These are phyloP conservation scores for Candida odintsovae DNA, from an alignment of 805 yeast species.

Conservation along the genomic window DNA sequence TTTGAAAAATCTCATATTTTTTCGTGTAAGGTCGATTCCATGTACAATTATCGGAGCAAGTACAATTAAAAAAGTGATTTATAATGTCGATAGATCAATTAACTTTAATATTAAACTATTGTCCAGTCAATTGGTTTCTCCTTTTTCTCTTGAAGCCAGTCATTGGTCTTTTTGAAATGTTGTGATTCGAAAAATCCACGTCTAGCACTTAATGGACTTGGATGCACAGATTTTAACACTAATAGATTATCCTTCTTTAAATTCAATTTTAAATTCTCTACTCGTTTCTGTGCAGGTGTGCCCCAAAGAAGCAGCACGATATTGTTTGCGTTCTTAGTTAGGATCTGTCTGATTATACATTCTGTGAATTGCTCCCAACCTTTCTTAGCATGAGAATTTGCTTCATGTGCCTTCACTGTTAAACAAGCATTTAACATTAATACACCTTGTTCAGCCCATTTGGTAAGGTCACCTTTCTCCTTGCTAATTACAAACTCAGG, in stretches of 20 bases:
- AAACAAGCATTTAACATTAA: slow-evolving; percentile 79
- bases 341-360: slow-evolving; percentile 57
- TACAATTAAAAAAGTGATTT: too few species aligned
- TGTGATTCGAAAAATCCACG: slow-evolving; percentile 76
- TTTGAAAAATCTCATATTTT: too few species aligned
- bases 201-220: slow-evolving; percentile 89
- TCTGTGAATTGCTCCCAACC: slow-evolving; percentile 95
- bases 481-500: slow-evolving; percentile 58
- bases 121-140: slow-evolving; percentile 64
- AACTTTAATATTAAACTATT: slow-evolving; percentile 22
- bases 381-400: slow-evolving; percentile 82
- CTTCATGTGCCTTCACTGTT: slow-evolving; percentile 89
- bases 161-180: slow-evolving; percentile 72
- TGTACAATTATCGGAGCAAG: too few species aligned
- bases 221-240: slow-evolving; percentile 78
- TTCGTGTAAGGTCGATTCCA: background rate
- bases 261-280: slow-evolving; percentile 24
- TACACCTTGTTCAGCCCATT: slow-evolving; percentile 89
- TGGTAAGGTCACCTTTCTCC: slow-evolving; percentile 51
- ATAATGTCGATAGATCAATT: too few species aligned
- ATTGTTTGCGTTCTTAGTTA: slow-evolving; percentile 28
- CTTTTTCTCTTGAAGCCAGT: slow-evolving; percentile 53
- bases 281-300: slow-evolving; percentile 36
- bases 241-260: slow-evolving; percentile 29
- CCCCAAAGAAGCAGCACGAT: slow-evolving; percentile 31